Percentiles rank a stretch among this genome's conserved stretches.
Conservation (phyloP, 139 green algal species). For the Chlamydomonas schloesseri region DNA sequence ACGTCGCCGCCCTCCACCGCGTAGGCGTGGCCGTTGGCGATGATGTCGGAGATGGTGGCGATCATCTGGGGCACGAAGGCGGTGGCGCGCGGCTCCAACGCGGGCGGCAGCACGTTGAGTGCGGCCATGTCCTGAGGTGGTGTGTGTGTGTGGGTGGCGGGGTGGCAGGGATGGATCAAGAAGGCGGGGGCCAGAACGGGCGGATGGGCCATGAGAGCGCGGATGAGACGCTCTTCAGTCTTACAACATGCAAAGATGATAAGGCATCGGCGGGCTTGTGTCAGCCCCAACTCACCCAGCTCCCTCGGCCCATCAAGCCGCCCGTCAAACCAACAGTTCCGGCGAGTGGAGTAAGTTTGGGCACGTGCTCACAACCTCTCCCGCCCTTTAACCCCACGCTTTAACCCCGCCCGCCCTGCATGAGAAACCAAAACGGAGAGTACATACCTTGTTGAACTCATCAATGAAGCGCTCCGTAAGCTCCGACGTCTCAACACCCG, state of each 20-base stretch:
- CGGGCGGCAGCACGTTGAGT: constrained; percentile 89
- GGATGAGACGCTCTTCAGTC: no score
- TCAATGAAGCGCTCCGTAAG: constrained; percentile 87
- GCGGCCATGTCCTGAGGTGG: constrained; percentile 84
- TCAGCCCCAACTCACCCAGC: no score
- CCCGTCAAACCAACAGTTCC: no score
- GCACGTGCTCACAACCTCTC: no score
- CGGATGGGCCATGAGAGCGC: background rate
- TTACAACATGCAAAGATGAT: no score
- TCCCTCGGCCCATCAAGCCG: no score
- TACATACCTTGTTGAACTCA: constrained; percentile 90
- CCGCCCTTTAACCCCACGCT: no score
- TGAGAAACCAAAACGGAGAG: no score
- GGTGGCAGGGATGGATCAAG: background rate
- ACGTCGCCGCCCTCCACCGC: constrained; percentile 86
- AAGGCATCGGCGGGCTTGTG: no score
- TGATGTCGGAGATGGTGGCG: constrained; percentile 87
- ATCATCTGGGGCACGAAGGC: constrained; percentile 93
- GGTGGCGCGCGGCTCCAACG: constrained; percentile 91
- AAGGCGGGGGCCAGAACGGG: background rate
- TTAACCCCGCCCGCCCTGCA: background rate
- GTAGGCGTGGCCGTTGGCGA: constrained; percentile 94
- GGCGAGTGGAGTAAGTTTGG: no score
- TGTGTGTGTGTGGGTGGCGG: background rate
- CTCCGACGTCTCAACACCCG: constrained; percentile 77